Conservation (phyloP, 2,329 filamentous ascomycete species). For the Pseudocercospora fijiensis region DNA sequence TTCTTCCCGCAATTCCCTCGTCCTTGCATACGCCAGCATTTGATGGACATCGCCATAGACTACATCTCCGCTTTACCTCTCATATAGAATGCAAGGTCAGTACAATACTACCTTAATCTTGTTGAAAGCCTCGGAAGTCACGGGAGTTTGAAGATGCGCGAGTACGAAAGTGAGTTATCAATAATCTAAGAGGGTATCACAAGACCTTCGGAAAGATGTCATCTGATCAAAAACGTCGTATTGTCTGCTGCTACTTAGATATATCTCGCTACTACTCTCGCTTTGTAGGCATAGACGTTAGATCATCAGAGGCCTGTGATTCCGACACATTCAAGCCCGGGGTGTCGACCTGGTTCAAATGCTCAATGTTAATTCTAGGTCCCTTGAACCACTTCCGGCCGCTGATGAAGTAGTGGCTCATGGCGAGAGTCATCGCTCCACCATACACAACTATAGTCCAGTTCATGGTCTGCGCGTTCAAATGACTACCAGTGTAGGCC, state of each 20-base stretch:
- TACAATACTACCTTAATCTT: neutral
- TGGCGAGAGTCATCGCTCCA: conserved; percentile 34
- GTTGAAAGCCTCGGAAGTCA: neutral
- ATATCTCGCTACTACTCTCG: neutral
- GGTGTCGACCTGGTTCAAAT: conserved; percentile 10
- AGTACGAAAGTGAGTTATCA: neutral
- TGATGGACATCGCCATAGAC: conserved; percentile 20
- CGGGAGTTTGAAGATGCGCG: neutral
- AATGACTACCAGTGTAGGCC: conserved; percentile 31
- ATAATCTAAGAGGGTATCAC: neutral
- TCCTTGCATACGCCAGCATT: conserved; percentile 14
- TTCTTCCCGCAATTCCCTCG: conserved; percentile 13
- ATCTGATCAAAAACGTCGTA: neutral
- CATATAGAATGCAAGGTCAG: neutral
- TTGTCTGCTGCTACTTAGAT: neutral
- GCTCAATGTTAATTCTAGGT: conserved; percentile 37
- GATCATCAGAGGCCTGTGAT: neutral
- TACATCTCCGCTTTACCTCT: conserved; percentile 8
- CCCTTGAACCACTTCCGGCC: conserved; percentile 40
- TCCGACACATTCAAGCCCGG: neutral
- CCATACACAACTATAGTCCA: conserved; percentile 34
- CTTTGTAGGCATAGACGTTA: neutral
- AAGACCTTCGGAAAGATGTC: neutral
- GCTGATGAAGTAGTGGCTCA: conserved; percentile 34
- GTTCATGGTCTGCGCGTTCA: conserved; percentile 37